Percentiles rank a stretch among this genome's conserved stretches.
Conservation (phyloP, 805 yeast species). For the Cyberlindnera nakhonratchasimensis region DNA sequence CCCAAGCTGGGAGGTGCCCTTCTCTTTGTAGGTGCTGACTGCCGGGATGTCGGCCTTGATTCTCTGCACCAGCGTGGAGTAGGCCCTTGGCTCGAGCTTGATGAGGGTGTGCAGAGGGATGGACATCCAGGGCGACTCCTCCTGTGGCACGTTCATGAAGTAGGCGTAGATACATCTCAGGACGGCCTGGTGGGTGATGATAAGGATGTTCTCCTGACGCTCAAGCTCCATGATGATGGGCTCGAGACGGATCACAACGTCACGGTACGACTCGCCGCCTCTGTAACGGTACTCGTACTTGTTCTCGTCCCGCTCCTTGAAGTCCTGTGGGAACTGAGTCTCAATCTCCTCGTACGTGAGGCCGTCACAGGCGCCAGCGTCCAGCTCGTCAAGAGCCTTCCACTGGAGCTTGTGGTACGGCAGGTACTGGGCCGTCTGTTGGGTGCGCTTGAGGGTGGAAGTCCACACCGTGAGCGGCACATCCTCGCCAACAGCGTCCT, state of each 20-base stretch:
- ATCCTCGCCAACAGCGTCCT: constrained; percentile 42
- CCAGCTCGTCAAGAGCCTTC: constrained; percentile 96
- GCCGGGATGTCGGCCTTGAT: constrained; percentile 97
- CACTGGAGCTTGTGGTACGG: constrained; percentile 83
- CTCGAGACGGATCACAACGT: constrained; percentile 89
- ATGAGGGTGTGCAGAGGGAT: constrained; percentile 95
- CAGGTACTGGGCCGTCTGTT: constrained; percentile 81
- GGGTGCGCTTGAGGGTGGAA: constrained; percentile 85
- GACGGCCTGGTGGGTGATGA: constrained; percentile 97
- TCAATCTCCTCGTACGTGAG: constrained; percentile 94
- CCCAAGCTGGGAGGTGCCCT: constrained; percentile 64
- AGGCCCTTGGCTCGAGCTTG: constrained; percentile 93
- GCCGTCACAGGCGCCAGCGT: constrained; percentile 97
- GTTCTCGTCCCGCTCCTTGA: constrained; percentile 91
- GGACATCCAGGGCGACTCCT: constrained; percentile 98
- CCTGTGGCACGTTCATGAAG: constrained; percentile 98
- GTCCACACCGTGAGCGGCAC: constrained; percentile 90
- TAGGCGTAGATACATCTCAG: constrained; percentile 94
- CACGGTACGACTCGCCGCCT: constrained; percentile 96
- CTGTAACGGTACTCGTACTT: constrained; percentile 94
- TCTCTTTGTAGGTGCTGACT: constrained; percentile 93
- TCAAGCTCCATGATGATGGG: constrained; percentile 98
- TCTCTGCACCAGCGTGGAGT: constrained; percentile 80
- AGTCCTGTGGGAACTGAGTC: constrained; percentile 83
- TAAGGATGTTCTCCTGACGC: constrained; percentile 91